These are phyloP conservation scores for Torrubiellomyces zombiae DNA, from an alignment of 2,329 filamentous ascomycete species.

Conservation along the genomic window DNA sequence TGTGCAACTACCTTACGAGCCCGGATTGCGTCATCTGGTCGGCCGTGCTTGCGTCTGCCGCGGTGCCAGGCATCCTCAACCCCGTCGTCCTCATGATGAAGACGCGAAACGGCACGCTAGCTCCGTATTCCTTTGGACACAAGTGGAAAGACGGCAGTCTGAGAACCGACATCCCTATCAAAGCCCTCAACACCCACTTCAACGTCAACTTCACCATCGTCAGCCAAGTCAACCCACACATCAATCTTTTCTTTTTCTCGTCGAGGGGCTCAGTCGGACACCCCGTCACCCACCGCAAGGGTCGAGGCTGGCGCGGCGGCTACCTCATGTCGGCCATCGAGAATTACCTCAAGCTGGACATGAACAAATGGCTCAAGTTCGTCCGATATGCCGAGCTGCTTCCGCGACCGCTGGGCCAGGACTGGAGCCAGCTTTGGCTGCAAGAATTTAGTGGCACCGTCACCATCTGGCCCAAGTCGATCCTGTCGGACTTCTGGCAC, in stretches of 20 bases:
- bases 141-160: conserved; percentile 98
- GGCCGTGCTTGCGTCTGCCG: conserved; percentile 83
- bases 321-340: conserved; percentile 86
- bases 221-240: conserved; percentile 82
- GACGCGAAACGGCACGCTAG: conserved; percentile 55
- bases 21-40: conserved; percentile 99
- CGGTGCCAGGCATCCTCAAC: conserved; percentile 89
- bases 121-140: conserved; percentile 90
- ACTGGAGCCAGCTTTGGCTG: conserved; percentile 94
- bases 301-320: conserved; percentile 87
- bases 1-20: conserved; percentile 88
- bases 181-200: conserved; percentile 87
- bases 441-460: conserved; percentile 90
- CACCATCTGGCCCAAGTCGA: conserved; percentile 84
- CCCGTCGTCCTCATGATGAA: conserved; percentile 91
- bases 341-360: conserved; percentile 88
- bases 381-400: conserved; percentile 82
- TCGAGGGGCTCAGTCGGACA: conserved; percentile 81
- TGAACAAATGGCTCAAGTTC: conserved; percentile 96
- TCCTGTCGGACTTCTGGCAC: conserved; percentile 63
- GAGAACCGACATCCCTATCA: conserved; percentile 87
- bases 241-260: conserved; percentile 98
- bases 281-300: conserved; percentile 84
- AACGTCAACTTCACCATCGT: conserved; percentile 97
- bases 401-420: conserved; percentile 77